Percentiles rank a stretch among this genome's conserved stretches.
Evolutionary conservation across 1,284 basidiomycete species (phyloP).

Genomic region (Sphagnurus paluster): DNA sequence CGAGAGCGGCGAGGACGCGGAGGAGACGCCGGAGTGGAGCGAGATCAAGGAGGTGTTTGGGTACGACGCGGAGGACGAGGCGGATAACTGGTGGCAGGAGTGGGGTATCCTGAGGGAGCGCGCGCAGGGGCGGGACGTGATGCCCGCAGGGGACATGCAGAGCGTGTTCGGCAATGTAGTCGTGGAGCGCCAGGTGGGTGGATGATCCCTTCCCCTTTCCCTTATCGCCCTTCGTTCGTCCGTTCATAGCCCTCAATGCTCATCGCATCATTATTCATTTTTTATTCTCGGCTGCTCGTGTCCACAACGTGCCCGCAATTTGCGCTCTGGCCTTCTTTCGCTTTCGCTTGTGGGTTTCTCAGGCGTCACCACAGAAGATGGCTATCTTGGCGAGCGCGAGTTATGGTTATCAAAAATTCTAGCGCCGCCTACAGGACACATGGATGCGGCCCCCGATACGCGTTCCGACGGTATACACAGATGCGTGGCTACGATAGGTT

Average conservation of each 20-base stretch:
- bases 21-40: constrained; percentile 36
- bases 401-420: no score
- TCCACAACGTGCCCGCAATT: no score
- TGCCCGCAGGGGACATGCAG: no score
- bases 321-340: no score
- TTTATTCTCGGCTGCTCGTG: not conserved
- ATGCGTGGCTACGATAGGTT: no score
- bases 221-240: not conserved
- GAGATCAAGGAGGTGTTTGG: constrained; percentile 35
- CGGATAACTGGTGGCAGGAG: constrained; percentile 25
- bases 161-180: constrained; percentile 15
- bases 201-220: constrained; percentile 1
- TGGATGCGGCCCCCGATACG: no score
- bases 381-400: no score
- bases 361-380: no score
- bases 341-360: no score
- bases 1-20: constrained; percentile 21
- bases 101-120: constrained; percentile 22
- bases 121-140: constrained; percentile 11
- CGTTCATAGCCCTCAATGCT: not conserved
- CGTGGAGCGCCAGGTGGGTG: constrained; percentile 18
- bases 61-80: constrained; percentile 24
- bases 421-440: no score
- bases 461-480: no score
- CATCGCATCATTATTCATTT: not conserved